These are phyloP conservation scores for Coemansia sp. DNA, from an alignment of 192 early-diverging fungal species.

Conservation along the genomic window DNA sequence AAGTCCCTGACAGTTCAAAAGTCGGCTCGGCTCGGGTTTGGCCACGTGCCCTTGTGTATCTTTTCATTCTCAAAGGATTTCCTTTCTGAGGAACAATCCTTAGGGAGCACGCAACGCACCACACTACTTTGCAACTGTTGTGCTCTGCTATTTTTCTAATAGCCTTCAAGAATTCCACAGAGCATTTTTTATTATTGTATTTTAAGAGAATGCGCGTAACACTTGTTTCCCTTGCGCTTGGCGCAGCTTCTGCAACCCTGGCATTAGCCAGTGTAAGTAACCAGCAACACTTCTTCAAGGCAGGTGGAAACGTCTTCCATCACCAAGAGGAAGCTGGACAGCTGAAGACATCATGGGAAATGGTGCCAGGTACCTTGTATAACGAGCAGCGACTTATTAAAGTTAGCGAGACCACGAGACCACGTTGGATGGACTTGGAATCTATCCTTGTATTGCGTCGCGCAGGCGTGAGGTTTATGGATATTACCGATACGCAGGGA, in stretches of 20 bases:
- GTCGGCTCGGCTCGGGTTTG: too few species aligned
- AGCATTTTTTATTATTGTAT: too few species aligned
- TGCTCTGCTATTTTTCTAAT: too few species aligned
- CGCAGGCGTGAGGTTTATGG: conserved; percentile 73
- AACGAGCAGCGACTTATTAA: conserved; percentile 55
- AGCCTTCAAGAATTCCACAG: too few species aligned
- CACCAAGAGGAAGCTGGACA: neutral
- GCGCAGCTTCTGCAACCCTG: neutral
- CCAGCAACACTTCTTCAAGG: conserved; percentile 18
- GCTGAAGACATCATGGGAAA: conserved; percentile 12
- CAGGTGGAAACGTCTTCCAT: neutral
- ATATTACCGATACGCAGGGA: conserved; percentile 76
- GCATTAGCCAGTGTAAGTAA: neutral
- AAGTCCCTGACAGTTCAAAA: too few species aligned
- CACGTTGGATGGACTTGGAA: conserved; percentile 59
- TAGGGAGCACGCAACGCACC: too few species aligned
- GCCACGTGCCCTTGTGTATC: too few species aligned
- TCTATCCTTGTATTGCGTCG: conserved; percentile 70
- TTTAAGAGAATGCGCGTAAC: neutral
- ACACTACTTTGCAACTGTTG: too few species aligned
- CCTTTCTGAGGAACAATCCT: too few species aligned
- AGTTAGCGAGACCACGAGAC: conserved; percentile 52
- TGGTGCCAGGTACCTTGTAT: conserved; percentile 39
- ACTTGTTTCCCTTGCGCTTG: neutral
- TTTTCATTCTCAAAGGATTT: too few species aligned